Percentiles rank a stretch among this genome's conserved stretches.
phyloP scores from a whole-genome alignment of 306 rosid species.

The Cucumis hystrix region DNA sequence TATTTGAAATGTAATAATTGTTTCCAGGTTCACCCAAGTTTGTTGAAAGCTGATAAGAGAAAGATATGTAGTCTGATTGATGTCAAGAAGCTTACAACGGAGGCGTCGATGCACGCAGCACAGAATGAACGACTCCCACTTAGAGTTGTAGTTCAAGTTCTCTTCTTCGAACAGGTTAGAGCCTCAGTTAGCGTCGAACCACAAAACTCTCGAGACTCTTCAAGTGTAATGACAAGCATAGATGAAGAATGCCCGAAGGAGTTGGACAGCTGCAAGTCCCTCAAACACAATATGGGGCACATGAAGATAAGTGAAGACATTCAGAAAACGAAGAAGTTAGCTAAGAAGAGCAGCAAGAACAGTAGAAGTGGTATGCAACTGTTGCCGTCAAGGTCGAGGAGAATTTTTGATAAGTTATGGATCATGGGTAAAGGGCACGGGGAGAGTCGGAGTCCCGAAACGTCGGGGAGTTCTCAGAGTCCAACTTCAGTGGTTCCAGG shows the following conservation, averaged over 20 bases:
- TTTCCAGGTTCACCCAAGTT: slow-evolving; percentile 54
- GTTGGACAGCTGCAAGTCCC: slow-evolving; percentile 36
- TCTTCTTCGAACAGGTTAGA: slow-evolving; percentile 78
- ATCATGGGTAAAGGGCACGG: slow-evolving; percentile 57
- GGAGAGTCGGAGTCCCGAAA: slow-evolving; percentile 70
- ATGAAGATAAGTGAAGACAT: slow-evolving; percentile 44
- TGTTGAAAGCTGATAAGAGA: slow-evolving; percentile 74
- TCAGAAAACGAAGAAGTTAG: slow-evolving; percentile 30
- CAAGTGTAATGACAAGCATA: slow-evolving; percentile 14
- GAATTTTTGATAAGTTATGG: slow-evolving; percentile 85
- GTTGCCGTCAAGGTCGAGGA: slow-evolving; percentile 77
- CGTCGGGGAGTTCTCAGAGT: slow-evolving; percentile 90
- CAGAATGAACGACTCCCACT: slow-evolving; percentile 91
- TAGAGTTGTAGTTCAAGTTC: slow-evolving; percentile 81
- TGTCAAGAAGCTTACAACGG: slow-evolving; percentile 58
- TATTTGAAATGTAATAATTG: neutral
- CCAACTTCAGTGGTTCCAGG: slow-evolving; percentile 71
- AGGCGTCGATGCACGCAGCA: slow-evolving; percentile 76
- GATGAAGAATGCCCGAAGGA: slow-evolving; percentile 30
- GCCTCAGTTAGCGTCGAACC: slow-evolving; percentile 22
- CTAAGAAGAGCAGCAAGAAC: slow-evolving; percentile 65
- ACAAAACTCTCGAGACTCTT: slow-evolving; percentile 8
- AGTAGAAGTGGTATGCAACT: slow-evolving; percentile 66
- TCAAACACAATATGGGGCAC: slow-evolving; percentile 30
- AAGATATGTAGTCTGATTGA: slow-evolving; percentile 57